Conservation (phyloP, 257 asterid genomes). For the Nicotiana sylvestris region DNA sequence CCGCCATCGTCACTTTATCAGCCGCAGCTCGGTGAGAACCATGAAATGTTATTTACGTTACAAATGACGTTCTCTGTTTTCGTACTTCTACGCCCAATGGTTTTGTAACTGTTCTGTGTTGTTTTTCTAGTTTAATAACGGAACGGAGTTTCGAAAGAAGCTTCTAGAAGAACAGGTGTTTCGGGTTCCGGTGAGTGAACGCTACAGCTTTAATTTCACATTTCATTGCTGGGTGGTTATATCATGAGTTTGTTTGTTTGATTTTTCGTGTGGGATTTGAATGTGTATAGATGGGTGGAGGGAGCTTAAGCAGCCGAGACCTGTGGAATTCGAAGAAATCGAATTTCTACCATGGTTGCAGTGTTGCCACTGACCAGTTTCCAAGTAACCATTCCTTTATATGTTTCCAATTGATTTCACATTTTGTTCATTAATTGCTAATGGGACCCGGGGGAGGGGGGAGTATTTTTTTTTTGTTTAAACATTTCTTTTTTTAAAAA, state of each 20-base stretch:
- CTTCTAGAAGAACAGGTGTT: slow-evolving; percentile 31
- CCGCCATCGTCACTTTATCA: slow-evolving; percentile 17
- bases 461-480: no score
- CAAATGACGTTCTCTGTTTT: background rate
- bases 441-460: no score
- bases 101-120: background rate
- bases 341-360: slow-evolving; percentile 48
- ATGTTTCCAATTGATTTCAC: background rate
- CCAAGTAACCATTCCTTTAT: background rate
- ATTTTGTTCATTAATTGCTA: background rate
- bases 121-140: slow-evolving; percentile 26
- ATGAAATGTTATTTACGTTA: background rate
- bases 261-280: background rate
- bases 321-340: slow-evolving; percentile 54
- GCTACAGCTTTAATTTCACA: background rate
- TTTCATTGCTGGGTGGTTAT: background rate
- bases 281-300: slow-evolving; percentile 42
- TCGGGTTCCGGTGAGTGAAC: slow-evolving; percentile 47
- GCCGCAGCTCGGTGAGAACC: slow-evolving; percentile 18
- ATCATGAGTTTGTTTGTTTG: background rate
- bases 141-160: slow-evolving; percentile 23
- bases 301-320: slow-evolving; percentile 30
- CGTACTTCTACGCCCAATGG: no score
- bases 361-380: slow-evolving; percentile 41
- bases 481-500: no score